Base-by-base conservation (phyloP, 305 asterid genomes). In the Fraxinus baroniana region DNA sequence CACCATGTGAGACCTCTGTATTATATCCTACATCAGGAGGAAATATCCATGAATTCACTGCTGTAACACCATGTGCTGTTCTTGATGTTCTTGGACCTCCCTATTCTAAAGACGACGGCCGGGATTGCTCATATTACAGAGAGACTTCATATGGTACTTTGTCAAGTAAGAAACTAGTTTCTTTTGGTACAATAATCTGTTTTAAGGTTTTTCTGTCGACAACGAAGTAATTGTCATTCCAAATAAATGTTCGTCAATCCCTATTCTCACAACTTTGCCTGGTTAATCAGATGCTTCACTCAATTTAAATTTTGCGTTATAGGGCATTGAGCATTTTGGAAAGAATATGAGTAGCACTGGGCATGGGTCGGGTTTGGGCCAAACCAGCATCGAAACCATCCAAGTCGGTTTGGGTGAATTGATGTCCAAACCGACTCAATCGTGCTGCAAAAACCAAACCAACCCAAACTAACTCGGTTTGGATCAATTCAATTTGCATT, bases 1-100 rank as follows among this genome's bases (percentile, higher is more conserved):
- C 97, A 15, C 95, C 97, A 1, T 93, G 97, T 68, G 87, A 88
- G 41, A 82, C 97, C 18, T 92, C 93, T 0, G 95, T 94, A 6
- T 66, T 94, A 28, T 92, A 94, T 80, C 98, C 98, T 17, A 92
- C 97, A 17, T 89, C 93, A 6, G 98, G 97, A 85, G 98, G 98
- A 74, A 94, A 94, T 81, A 92, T 94, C 79, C 98, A 94, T 36
- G 94, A 91, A 83, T 93, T 92, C 83, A 88, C 75, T 77, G 98
- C 97, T 12, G 75, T 94, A 81, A 93, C 97, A 41, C 94, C 97
- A 0, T 94, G 98, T 87, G 98, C 93, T 0, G 89, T 94, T 44
- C 94, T 93, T 28, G 98, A 94, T 77, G 97, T 94, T 39, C 80
- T 94, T 7, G 98, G 97, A 26, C 98, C 97, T 5, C 97, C 98